These are phyloP conservation scores for Spizellomyces sp. DNA, from an alignment of 192 early-diverging fungal genomes.

Conservation along the genomic window DNA sequence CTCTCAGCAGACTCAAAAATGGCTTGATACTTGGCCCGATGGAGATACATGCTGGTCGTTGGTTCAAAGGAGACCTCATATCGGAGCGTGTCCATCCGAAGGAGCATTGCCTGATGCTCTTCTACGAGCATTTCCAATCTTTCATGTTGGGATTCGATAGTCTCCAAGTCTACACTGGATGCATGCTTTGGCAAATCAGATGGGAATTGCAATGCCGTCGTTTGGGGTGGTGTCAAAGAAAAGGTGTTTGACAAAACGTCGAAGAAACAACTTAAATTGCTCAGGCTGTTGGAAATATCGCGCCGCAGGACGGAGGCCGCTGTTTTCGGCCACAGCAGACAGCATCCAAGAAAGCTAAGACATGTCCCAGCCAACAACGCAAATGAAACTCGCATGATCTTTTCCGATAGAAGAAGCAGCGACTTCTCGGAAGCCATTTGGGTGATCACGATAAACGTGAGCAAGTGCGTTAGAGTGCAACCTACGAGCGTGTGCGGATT, in stretches of 20 bases:
- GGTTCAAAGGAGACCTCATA: slow-evolving; percentile 21
- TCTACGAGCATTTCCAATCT: slow-evolving; percentile 12
- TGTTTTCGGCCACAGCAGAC: slow-evolving; percentile 16
- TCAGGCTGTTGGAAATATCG: slow-evolving; percentile 17
- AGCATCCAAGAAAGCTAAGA: slow-evolving; percentile 28
- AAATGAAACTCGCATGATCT: slow-evolving; percentile 5
- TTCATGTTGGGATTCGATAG: slow-evolving; percentile 5
- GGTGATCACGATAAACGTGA: slow-evolving; percentile 30
- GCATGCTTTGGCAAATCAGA: not conserved
- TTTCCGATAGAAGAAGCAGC: not conserved
- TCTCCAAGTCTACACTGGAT: slow-evolving; percentile 3
- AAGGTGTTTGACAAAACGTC: slow-evolving; percentile 20
- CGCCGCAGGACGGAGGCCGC: slow-evolving; percentile 22
- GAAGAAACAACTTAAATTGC: slow-evolving; percentile 19
- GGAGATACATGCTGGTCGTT: slow-evolving; percentile 14
- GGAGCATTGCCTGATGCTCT: slow-evolving; percentile 12
- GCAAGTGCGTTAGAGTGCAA: slow-evolving; percentile 26
- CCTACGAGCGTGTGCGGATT: not conserved
- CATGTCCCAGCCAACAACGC: slow-evolving; percentile 16
- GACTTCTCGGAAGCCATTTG: slow-evolving; percentile 18
- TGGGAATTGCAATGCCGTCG: not conserved
- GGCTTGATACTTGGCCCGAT: not conserved
- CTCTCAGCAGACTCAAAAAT: slow-evolving; percentile 22
- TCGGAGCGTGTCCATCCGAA: slow-evolving; percentile 19
- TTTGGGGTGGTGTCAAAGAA: slow-evolving; percentile 4